Percentiles rank a stretch among this genome's conserved stretches.
Evolutionary conservation across 768 basidiomycete genomes (phyloP).

Genomic region (Lactarius deliciosus): DNA sequence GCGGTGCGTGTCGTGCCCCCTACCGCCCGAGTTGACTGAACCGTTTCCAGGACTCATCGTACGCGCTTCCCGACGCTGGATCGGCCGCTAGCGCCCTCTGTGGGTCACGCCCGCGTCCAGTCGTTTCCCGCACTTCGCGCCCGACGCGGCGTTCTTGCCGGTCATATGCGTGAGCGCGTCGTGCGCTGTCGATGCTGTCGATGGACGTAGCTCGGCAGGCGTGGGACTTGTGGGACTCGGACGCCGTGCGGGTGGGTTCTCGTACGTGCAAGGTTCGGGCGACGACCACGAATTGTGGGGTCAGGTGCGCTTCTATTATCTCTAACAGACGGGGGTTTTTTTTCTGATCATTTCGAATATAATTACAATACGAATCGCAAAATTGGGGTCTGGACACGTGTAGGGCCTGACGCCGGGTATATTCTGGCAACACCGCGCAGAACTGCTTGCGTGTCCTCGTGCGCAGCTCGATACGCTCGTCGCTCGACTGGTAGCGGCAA

Average conservation of each 20-base stretch:
- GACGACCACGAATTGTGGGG: conserved; percentile 95
- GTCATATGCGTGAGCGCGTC: conserved; percentile 88
- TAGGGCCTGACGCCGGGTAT: conserved; percentile 73
- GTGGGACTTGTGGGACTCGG: conserved; percentile 49
- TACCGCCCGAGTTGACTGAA: no score
- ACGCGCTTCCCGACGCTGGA: conserved; percentile 60
- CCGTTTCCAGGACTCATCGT: conserved; percentile 61
- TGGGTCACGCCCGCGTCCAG: conserved; percentile 82
- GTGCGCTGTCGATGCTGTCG: conserved; percentile 57
- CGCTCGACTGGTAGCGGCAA: conserved; percentile 26
- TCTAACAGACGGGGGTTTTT: background rate
- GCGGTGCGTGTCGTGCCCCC: conserved; percentile 45
- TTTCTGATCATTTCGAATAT: background rate
- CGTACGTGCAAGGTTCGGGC: conserved; percentile 91
- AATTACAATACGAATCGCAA: no score
- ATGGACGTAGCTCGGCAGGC: conserved; percentile 50
- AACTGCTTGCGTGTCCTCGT: conserved; percentile 49
- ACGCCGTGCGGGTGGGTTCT: conserved; percentile 64
- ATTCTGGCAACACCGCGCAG: conserved; percentile 63
- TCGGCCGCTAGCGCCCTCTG: conserved; percentile 74
- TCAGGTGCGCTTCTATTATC: conserved; percentile 47
- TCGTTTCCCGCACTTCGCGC: conserved; percentile 44
- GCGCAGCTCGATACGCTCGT: conserved; percentile 52
- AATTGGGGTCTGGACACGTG: background rate
- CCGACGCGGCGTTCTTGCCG: conserved; percentile 50